A percentile compares a stretch with the other conserved stretches of the same genome.
Evolutionary conservation across 805 yeast species (phyloP).

Genomic region (Saccharomycopsis guyanensis): DNA sequence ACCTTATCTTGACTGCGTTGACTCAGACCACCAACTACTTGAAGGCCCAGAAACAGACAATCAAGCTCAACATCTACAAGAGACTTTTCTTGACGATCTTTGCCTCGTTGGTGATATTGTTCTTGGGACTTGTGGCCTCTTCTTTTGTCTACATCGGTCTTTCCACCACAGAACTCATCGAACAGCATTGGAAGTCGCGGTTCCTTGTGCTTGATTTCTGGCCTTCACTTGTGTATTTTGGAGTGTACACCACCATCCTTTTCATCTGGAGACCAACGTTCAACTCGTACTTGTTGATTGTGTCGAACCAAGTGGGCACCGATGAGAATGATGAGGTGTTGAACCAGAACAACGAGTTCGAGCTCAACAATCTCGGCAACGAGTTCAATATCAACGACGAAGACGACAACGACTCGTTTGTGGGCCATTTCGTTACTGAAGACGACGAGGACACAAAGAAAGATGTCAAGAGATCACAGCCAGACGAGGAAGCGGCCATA

Average conservation of each 20-base stretch:
- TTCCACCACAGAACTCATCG: constrained; percentile 69
- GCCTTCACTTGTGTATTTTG: constrained; percentile 84
- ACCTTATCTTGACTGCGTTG: constrained; percentile 65
- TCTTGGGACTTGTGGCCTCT: constrained; percentile 64
- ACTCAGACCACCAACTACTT: constrained; percentile 66
- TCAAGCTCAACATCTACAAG: constrained; percentile 82
- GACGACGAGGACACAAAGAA: constrained; percentile 2
- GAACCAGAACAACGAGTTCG: constrained; percentile 33
- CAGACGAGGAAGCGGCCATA: constrained; percentile 11
- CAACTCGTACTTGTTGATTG: constrained; percentile 89
- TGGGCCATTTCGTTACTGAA: constrained; percentile 25
- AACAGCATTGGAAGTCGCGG: constrained; percentile 85
- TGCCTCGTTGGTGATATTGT: constrained; percentile 58
- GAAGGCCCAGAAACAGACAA: constrained; percentile 81
- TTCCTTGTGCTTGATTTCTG: constrained; percentile 88
- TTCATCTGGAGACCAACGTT: constrained; percentile 97
- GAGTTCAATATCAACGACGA: constrained; percentile 33
- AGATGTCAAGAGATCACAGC: neutral
- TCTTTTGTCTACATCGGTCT: constrained; percentile 66
- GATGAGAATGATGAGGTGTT: constrained; percentile 64
- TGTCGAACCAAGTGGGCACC: constrained; percentile 85
- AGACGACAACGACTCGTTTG: constrained; percentile 27
- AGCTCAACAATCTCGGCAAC: constrained; percentile 33
- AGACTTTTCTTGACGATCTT: constrained; percentile 69
- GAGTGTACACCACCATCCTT: constrained; percentile 76